These are phyloP conservation scores for Paecilomyces niveus DNA, from an alignment of 2,329 filamentous ascomycete species.

Conservation along the genomic window DNA sequence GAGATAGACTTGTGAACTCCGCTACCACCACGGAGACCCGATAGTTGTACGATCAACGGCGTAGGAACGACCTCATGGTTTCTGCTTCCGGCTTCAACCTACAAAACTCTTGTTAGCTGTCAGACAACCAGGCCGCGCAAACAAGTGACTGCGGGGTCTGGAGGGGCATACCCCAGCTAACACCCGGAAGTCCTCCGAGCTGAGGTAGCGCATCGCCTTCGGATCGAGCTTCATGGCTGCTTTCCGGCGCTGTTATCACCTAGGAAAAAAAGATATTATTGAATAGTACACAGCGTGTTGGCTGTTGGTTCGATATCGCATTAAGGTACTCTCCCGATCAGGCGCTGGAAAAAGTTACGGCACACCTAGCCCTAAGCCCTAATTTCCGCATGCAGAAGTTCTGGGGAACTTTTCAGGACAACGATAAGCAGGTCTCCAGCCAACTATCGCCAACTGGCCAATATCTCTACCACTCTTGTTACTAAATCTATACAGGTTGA, in stretches of 20 bases:
- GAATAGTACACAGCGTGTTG: background rate
- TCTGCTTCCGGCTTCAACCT: constrained; percentile 90
- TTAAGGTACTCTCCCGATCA: constrained; percentile 7
- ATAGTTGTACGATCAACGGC: constrained; percentile 73
- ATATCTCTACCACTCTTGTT: background rate
- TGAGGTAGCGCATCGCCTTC: constrained; percentile 85
- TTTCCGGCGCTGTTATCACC: background rate
- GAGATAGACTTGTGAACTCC: constrained; percentile 85
- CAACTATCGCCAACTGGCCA: background rate
- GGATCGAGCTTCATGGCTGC: constrained; percentile 85
- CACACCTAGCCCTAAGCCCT: constrained; percentile 32
- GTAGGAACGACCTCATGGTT: constrained; percentile 98
- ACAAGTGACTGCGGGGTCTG: constrained; percentile 14
- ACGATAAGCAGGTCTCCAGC: background rate
- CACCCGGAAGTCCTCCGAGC: constrained; percentile 88
- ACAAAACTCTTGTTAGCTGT: constrained; percentile 30
- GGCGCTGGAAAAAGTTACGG: constrained; percentile 24
- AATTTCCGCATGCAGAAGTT: constrained; percentile 15
- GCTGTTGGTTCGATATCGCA: background rate
- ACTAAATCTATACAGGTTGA: background rate
- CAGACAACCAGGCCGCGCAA: constrained; percentile 17
- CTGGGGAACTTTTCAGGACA: background rate
- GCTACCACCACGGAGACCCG: constrained; percentile 68
- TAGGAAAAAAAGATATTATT: background rate
- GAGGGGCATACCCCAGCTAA: constrained; percentile 68